phyloP scores from a whole-genome alignment of 2,329 filamentous ascomycete genomes.

The Zymoseptoria brevis region DNA sequence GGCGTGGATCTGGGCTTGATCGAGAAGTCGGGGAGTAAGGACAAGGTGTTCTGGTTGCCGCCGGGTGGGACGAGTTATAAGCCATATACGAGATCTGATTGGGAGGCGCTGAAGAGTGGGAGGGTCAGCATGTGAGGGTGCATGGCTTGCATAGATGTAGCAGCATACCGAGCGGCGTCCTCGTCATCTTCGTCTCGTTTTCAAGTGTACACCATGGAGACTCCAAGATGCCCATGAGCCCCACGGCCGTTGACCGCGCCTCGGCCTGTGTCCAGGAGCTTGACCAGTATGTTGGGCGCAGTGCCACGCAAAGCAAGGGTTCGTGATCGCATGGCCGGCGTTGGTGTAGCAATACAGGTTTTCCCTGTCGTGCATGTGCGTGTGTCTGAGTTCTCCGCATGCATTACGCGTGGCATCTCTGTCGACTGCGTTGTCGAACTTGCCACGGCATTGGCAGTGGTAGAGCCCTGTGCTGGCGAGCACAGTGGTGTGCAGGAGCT shows the following conservation, averaged over 20 bases:
- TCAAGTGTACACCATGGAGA: too few species aligned
- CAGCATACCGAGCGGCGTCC: too few species aligned
- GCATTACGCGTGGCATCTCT: not conserved
- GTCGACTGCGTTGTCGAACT: not conserved
- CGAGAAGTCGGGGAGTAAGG: constrained; percentile 39
- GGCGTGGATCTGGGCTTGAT: constrained; percentile 59
- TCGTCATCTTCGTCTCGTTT: too few species aligned
- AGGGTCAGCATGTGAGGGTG: constrained; percentile 43
- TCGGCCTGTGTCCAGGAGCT: too few species aligned
- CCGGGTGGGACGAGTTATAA: constrained; percentile 53
- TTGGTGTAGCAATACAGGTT: not conserved
- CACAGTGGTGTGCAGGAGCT: not conserved
- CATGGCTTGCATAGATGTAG: not conserved
- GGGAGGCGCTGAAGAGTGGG: constrained; percentile 59
- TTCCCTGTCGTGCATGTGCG: not conserved
- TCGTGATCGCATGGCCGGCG: not conserved
- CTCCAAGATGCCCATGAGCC: too few species aligned
- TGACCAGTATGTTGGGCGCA: not conserved
- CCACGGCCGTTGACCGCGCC: too few species aligned
- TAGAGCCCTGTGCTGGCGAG: not conserved
- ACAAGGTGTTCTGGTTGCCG: constrained; percentile 59
- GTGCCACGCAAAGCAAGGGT: not conserved
- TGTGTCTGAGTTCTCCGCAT: not conserved
- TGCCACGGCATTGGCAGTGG: not conserved
- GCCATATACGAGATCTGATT: constrained; percentile 58